Base-by-base conservation (phyloP, 352 stramenopile species). In the Globisporangium perplexum region DNA sequence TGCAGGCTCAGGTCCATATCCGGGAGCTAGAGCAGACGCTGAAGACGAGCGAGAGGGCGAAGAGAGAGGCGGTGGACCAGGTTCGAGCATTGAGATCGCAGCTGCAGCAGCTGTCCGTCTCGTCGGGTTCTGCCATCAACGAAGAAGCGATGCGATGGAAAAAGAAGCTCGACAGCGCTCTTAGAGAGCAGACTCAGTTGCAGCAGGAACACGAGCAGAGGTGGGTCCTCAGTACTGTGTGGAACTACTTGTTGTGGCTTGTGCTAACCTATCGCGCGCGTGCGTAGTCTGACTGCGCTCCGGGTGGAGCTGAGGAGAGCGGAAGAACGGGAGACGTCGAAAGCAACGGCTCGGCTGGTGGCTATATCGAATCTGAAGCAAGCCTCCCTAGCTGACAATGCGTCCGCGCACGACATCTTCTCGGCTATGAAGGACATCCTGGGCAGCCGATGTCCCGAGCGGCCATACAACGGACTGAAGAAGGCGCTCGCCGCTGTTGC, bases 401-500 rank as follows among this genome's bases (percentile, higher is more conserved):
- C 78, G 0, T 85, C 76, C 20, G 77, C 70, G 3, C 61, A 82
- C 39, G 78, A 90, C 24, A 77, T 92, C 26, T 53, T 90, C 0
- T 77, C 74, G n/a, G 60, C 67, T 0, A 92, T 92, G 63, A 83
- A 80, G 24, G 71, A 80, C 15, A 89, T 90, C 54, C 48, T 92
- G 22, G 57, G 47, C 8, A 66, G 49, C 47, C 65, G 82, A 22
- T 93, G 74, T 26, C 63, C 77, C 17, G 68, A 84, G 24, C 54
- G 77, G 28, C 82, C 82, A 4, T 93, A 90, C 52, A 88, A 90
- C 38, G 79, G 82, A 0, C 69, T 93, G 38, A 93, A 90, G 54
- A 93, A 93, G 55, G 77, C 82, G 18, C 59, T 93, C 28, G 79
- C 75, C 35, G 65, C 71, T 7, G 72, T 90, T 2, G 73, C 79